Conservation (phyloP, 2,329 filamentous ascomycete species). For the Onygenales sp. region DNA sequence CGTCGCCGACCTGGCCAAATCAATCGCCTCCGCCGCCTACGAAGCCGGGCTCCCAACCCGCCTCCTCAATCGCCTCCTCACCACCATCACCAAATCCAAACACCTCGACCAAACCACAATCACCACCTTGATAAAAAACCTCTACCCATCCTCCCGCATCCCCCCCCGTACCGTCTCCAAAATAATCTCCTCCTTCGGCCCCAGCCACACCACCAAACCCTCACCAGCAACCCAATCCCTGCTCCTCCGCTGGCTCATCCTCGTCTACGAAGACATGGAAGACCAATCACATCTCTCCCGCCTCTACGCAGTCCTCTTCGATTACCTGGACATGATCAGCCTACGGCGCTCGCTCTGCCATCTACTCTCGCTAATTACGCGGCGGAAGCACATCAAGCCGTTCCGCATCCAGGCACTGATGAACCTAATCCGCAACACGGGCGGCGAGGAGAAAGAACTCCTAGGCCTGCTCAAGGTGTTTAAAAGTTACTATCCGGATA, state of each 20-base stretch:
- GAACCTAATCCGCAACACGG: constrained; percentile 38
- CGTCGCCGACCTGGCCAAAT: constrained; percentile 56
- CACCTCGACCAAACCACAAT: constrained; percentile 68
- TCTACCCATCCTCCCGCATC: constrained; percentile 65
- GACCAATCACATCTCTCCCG: constrained; percentile 54
- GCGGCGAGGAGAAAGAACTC: constrained; percentile 63
- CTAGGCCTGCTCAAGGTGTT: constrained; percentile 69
- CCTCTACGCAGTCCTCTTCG: constrained; percentile 69
- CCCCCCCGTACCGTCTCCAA: constrained; percentile 51
- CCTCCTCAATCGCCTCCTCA: constrained; percentile 54
- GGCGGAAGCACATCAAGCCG: constrained; percentile 72
- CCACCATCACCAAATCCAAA: constrained; percentile 56
- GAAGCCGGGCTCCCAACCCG: constrained; percentile 56
- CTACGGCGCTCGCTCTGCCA: constrained; percentile 64
- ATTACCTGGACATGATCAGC: constrained; percentile 69
- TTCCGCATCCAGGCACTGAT: constrained; percentile 69
- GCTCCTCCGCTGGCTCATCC: constrained; percentile 68
- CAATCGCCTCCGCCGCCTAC: constrained; percentile 54
- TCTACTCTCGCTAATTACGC: constrained; percentile 66
- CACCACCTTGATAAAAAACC: constrained; percentile 57
- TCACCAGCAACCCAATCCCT: constrained; percentile 60
- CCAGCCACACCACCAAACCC: constrained; percentile 64
- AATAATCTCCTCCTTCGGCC: constrained; percentile 64
- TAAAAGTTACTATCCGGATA: constrained; percentile 85
- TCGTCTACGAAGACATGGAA: constrained; percentile 63